Evolutionary conservation across 1,284 basidiomycete genomes (phyloP), one percentile per base, ranked within the genome.

Genomic region (Pisolithus thermaeus): DNA sequence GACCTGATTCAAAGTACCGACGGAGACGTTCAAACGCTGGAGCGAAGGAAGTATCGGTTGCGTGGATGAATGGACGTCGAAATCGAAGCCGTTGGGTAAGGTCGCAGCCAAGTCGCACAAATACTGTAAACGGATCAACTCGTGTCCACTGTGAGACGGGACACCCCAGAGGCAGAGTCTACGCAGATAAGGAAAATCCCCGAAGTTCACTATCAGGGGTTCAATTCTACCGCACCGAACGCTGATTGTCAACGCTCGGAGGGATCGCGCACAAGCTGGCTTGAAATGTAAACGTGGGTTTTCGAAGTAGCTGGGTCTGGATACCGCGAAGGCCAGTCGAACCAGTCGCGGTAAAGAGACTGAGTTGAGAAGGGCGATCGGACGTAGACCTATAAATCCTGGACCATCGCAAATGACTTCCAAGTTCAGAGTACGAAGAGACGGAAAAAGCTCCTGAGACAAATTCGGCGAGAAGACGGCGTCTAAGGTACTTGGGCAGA

Each of bases 371-470:
- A 68, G 12, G 20, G 53, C 48, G 47, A 66, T 49, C 49, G 59
- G 53, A 1, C 56, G 25, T 3, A 6, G 25, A 4, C 3, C 25
- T 46, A 18, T 52, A 55, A 35, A 12, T 59, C 0, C 64, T 64
- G 20, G 7, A 4, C 25, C 69, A 48, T 27, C 5, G 25, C 25
- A 3, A 7, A 27, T 7, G 22, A 68, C 54, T 16, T 63, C 56
- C 32, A 64, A 67, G 47, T 69, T 66, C 12, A 65, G 54, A 18
- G 47, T 40, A 20, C 47, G 53, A 16, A 66, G 64, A 35, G 47
- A 62, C 14, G 67, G 64, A 32, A 69, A 63, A 16, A 69, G 35
- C 1, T 28, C 3, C 39, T 53, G 52, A 18, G 67, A 64, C 51
- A 56, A 52, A n/a, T 54, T 52, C 1, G 60, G 56, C 3, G 49